Percentiles rank a stretch among this genome's conserved stretches.
Evolutionary conservation across 257 asterid genomes (phyloP).

Genomic region (Gentiana dahurica): DNA sequence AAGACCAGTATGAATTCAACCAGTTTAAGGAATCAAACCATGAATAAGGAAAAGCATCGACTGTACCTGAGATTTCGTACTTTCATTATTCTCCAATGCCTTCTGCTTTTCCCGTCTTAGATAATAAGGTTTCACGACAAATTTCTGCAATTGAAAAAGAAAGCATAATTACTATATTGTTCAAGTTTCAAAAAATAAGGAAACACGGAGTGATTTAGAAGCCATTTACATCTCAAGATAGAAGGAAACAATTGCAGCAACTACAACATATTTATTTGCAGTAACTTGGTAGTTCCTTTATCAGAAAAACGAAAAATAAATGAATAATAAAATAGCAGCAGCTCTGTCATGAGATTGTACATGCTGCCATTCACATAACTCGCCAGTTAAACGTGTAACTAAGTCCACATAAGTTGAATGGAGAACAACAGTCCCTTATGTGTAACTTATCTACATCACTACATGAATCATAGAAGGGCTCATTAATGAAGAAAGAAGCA

Average conservation of each 20-base stretch:
- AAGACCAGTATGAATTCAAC: no score
- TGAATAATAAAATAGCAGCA: not conserved
- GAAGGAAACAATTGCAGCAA: not conserved
- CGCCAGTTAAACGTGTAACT: not conserved
- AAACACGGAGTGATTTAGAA: not conserved
- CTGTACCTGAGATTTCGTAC: conserved; percentile 60
- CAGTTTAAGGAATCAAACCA: not conserved
- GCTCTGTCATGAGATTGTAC: not conserved
- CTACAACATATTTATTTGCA: no score
- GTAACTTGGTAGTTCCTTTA: no score
- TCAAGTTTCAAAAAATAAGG: not conserved
- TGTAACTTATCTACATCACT: not conserved
- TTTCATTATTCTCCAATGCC: conserved; percentile 49
- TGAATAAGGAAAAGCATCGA: conserved; percentile 1
- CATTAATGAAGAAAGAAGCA: not conserved
- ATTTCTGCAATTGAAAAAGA: conserved; percentile 46
- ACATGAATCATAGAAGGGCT: not conserved
- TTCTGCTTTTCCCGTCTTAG: conserved; percentile 66
- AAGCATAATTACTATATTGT: not conserved
- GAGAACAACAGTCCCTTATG: not conserved
- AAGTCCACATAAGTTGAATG: no score
- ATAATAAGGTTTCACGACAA: conserved; percentile 65
- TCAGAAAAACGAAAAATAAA: no score
- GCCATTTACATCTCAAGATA: conserved; percentile 2
- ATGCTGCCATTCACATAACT: not conserved